These are phyloP conservation scores for Cladosporium oxysporum DNA, from an alignment of 2,329 filamentous ascomycete genomes.

Conservation along the genomic window DNA sequence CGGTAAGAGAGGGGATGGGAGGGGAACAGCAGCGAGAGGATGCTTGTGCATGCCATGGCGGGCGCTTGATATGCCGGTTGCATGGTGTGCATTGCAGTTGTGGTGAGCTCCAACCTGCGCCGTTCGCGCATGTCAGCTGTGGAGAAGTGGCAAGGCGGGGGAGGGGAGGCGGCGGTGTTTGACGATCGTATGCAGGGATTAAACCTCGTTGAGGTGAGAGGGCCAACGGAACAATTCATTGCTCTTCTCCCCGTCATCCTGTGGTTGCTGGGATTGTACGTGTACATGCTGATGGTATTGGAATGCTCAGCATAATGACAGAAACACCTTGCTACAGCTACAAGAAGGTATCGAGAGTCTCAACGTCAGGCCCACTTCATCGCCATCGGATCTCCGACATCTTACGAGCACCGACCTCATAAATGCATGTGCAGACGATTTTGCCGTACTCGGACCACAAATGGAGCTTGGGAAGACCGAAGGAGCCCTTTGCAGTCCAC, in stretches of 20 bases:
- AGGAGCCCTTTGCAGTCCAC: no score
- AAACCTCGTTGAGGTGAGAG: not conserved
- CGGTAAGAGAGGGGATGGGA: not conserved
- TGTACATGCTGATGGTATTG: not conserved
- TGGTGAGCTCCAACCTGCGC: not conserved
- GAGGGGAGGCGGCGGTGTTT: conserved; percentile 1
- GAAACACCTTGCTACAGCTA: not conserved
- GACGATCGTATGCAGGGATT: not conserved
- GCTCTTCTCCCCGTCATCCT: not conserved
- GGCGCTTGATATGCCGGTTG: conserved; percentile 3
- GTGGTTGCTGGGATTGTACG: not conserved
- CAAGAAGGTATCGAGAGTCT: not conserved
- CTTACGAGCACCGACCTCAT: not conserved
- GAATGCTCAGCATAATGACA: not conserved
- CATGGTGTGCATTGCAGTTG: not conserved
- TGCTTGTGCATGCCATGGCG: conserved; percentile 16
- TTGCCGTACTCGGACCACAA: not conserved
- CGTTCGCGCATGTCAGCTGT: conserved; percentile 6
- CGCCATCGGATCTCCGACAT: not conserved
- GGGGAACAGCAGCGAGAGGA: not conserved
- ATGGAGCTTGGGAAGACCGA: no score
- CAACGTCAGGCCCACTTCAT: not conserved
- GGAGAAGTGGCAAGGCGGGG: not conserved
- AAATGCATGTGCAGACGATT: not conserved
- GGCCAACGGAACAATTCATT: conserved; percentile 2